phyloP scores from a whole-genome alignment of 2,329 filamentous ascomycete species.

The Botrytis hyacinthi region DNA sequence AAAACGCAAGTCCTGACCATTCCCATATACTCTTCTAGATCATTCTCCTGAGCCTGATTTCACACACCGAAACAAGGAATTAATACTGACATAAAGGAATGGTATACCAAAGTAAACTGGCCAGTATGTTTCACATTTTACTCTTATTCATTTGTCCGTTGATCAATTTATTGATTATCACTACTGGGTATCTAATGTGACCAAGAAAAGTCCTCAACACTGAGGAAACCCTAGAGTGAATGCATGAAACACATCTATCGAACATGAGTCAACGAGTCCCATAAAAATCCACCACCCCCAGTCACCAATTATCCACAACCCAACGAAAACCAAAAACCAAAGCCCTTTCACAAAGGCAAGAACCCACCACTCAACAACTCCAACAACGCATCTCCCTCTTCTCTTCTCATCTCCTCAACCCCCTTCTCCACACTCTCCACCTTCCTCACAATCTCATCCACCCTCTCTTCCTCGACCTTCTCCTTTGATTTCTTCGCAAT shows the following conservation, averaged over 20 bases:
- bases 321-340: not conserved
- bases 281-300: no score
- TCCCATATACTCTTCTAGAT: rapidly evolving
- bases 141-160: not conserved
- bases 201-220: not conserved
- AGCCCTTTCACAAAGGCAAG: not conserved
- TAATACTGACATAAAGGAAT: not conserved
- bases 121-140: not conserved
- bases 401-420: not conserved
- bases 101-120: not conserved
- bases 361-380: not conserved
- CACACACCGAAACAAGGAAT: not conserved
- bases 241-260: not conserved
- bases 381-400: not conserved
- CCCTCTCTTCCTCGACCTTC: not conserved
- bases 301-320: not conserved
- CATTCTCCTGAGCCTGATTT: not conserved
- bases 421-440: not conserved
- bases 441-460: not conserved
- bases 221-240: no score
- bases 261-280: not conserved
- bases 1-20: not conserved
- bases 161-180: not conserved
- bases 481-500: no score
- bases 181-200: not conserved